Conservation (phyloP, 768 basidiomycete genomes). For the Leucogyrophana mollusca region DNA sequence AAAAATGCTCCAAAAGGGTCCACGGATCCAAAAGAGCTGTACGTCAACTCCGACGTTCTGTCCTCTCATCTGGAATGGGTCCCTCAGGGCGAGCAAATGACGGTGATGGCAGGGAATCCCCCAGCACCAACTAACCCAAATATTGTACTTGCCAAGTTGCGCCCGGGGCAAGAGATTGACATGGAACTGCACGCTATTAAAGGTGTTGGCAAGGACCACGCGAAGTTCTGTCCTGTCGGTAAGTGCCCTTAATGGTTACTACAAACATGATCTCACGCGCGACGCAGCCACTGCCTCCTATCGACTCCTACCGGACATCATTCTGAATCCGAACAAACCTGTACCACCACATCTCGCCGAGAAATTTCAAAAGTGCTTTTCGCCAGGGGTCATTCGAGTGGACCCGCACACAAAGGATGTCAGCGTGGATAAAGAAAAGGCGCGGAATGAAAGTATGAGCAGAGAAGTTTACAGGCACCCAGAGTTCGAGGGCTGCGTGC, state of each 20-base stretch:
- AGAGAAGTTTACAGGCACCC: slow-evolving; percentile 90
- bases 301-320: slow-evolving; percentile 83
- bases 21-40: slow-evolving; percentile 61
- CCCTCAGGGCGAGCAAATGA: slow-evolving; percentile 78
- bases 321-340: slow-evolving; percentile 63
- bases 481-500: slow-evolving; percentile 82
- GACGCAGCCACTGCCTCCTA: slow-evolving; percentile 89
- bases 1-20: slow-evolving; percentile 50
- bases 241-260: slow-evolving; percentile 17
- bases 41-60: slow-evolving; percentile 66
- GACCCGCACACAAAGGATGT: slow-evolving; percentile 56
- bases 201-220: slow-evolving; percentile 90
- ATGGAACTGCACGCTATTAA: slow-evolving; percentile 91
- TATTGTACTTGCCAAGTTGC: slow-evolving; percentile 87
- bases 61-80: slow-evolving; percentile 73
- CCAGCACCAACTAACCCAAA: slow-evolving; percentile 74
- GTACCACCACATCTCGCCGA: slow-evolving; percentile 75
- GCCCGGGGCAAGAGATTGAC: slow-evolving; percentile 86
- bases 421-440: slow-evolving; percentile 58
- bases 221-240: slow-evolving; percentile 97
- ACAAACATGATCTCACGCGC: background rate
- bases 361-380: slow-evolving; percentile 88
- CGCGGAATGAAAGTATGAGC: slow-evolving; percentile 86
- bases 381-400: slow-evolving; percentile 74
- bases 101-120: slow-evolving; percentile 48